phyloP scores from a whole-genome alignment of 805 yeast species.

The Saccharomyces paradoxus region DNA sequence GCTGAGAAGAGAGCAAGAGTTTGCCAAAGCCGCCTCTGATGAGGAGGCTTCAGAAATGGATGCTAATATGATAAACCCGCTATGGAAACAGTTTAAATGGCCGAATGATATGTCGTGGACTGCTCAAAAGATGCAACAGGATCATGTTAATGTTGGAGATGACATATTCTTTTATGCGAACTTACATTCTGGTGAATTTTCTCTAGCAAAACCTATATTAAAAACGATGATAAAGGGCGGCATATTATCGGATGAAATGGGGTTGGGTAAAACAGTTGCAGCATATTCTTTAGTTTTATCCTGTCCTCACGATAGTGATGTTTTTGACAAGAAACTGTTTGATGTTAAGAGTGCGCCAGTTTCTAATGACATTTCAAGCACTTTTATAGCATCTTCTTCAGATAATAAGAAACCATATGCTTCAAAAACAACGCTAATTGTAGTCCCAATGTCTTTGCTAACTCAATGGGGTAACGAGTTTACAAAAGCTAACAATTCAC shows the following conservation, averaged over 20 bases:
- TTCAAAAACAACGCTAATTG: constrained; percentile 59
- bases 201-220: constrained; percentile 57
- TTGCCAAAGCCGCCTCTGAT: constrained; percentile 24
- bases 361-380: background rate
- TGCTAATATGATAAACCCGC: constrained; percentile 63
- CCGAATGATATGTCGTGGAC: constrained; percentile 45
- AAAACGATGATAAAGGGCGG: constrained; percentile 67
- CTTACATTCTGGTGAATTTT: constrained; percentile 70
- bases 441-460: constrained; percentile 86
- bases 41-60: constrained; percentile 31
- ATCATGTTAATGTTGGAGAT: constrained; percentile 1
- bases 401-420: constrained; percentile 42
- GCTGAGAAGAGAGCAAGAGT: constrained; percentile 68
- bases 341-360: constrained; percentile 2
- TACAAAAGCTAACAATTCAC: constrained; percentile 42
- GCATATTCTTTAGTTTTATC: constrained; percentile 65
- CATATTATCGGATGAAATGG: constrained; percentile 93
- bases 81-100: constrained; percentile 78
- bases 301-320: constrained; percentile 43
- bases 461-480: constrained; percentile 88
- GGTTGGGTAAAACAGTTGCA: constrained; percentile 87
- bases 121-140: constrained; percentile 16
- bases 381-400: background rate
- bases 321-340: constrained; percentile 5
- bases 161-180: constrained; percentile 57